A percentile compares a stretch with the other conserved stretches of the same genome.
Conservation (phyloP, 768 basidiomycete species). For the Termitomyces sp. region DNA sequence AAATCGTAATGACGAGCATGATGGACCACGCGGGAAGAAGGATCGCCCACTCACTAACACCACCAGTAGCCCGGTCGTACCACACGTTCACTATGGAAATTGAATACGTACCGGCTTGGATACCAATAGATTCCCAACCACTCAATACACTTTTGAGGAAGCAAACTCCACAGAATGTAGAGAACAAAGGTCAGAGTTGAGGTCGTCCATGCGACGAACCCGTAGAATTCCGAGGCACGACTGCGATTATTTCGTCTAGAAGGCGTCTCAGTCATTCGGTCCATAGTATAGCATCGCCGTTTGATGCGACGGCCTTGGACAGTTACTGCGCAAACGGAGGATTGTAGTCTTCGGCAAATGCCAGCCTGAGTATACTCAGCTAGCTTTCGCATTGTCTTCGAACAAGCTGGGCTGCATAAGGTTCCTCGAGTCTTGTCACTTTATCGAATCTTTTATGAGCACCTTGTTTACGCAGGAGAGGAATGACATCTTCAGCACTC, state of each 20-base stretch:
- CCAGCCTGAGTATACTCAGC: background rate
- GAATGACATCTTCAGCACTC: background rate
- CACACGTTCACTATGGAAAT: background rate
- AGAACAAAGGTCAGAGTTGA: slow-evolving; percentile 67
- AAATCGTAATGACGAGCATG: slow-evolving; percentile 67
- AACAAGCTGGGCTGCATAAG: background rate
- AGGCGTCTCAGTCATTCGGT: background rate
- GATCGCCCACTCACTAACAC: slow-evolving; percentile 77
- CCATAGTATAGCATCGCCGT: background rate
- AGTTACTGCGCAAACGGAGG: background rate
- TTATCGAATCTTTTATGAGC: background rate
- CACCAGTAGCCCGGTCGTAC: background rate
- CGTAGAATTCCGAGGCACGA: slow-evolving; percentile 81
- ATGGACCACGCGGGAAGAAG: slow-evolving; percentile 77
- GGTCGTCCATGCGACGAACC: slow-evolving; percentile 83
- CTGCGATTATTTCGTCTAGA: slow-evolving; percentile 27
- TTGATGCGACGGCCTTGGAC: background rate
- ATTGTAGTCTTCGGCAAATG: background rate
- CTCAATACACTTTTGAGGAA: slow-evolving; percentile 67
- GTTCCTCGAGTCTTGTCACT: background rate
- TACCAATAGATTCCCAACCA: slow-evolving; percentile 77
- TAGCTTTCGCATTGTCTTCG: background rate
- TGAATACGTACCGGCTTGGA: slow-evolving; percentile 63
- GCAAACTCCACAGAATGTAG: slow-evolving; percentile 76
- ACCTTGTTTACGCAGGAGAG: background rate